phyloP scores from a whole-genome alignment of 768 basidiomycete species.

The Solioccasus polychromus region DNA sequence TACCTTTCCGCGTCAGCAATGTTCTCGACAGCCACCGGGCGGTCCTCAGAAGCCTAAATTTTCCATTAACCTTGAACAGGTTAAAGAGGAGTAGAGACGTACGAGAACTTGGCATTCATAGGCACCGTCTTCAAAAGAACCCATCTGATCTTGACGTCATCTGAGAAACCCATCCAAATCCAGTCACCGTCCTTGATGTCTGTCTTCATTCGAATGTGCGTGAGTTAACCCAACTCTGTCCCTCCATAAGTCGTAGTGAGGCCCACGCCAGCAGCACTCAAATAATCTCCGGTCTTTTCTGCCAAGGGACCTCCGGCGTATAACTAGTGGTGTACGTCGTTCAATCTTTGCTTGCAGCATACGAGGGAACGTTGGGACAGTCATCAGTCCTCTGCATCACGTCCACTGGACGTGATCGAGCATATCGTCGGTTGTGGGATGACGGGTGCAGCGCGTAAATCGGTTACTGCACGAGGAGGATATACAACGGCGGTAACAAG shows the following conservation, averaged over 20 bases:
- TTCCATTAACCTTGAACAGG: background rate
- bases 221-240: constrained; percentile 17
- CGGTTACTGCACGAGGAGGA: constrained; percentile 24
- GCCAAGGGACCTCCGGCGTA: constrained; percentile 16
- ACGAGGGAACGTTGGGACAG: constrained; percentile 15
- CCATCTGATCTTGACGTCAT: constrained; percentile 25
- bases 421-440: constrained; percentile 20
- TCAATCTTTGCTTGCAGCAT: too few relatives aligned
- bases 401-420: constrained; percentile 12
- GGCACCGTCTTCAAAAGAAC: constrained; percentile 28
- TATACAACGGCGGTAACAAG: constrained; percentile 29
- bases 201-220: background rate
- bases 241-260: constrained; percentile 15
- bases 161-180: constrained; percentile 9
- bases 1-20: constrained; percentile 39
- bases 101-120: constrained; percentile 39
- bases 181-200: constrained; percentile 18
- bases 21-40: constrained; percentile 30
- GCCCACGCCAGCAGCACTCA: constrained; percentile 16
- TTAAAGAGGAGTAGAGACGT: too few relatives aligned
- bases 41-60: constrained; percentile 4
- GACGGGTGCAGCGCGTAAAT: constrained; percentile 10
- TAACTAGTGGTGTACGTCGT: constrained; percentile 1
- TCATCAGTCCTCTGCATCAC: constrained; percentile 7
- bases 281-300: constrained; percentile 10